These are phyloP conservation scores for Trametopsis cervina DNA, from an alignment of 768 basidiomycete genomes.

Conservation along the genomic window DNA sequence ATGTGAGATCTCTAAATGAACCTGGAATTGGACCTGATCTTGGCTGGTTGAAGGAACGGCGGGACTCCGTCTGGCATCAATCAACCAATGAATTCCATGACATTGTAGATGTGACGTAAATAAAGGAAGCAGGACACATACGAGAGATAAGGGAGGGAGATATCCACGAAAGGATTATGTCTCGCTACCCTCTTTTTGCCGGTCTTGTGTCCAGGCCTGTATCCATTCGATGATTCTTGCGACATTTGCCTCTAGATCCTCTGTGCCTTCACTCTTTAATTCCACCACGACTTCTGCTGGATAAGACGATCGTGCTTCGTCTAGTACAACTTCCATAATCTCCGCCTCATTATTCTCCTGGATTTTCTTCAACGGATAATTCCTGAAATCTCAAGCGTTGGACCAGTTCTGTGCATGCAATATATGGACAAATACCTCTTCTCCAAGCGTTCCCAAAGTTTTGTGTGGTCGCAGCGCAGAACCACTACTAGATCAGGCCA, in stretches of 20 bases:
- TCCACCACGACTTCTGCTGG: constrained; percentile 82
- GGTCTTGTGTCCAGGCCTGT: constrained; percentile 47
- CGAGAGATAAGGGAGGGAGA: too few species aligned
- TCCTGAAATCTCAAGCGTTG: constrained; percentile 35
- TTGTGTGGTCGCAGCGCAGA: constrained; percentile 79
- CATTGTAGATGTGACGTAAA: too few species aligned
- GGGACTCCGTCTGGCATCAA: too few species aligned
- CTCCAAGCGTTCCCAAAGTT: constrained; percentile 87
- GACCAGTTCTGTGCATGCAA: neutral
- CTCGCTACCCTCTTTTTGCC: constrained; percentile 9
- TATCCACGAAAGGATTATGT: neutral
- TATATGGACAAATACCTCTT: constrained; percentile 49
- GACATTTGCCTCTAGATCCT: constrained; percentile 86
- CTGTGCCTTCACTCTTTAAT: constrained; percentile 65
- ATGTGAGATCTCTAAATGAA: too few species aligned
- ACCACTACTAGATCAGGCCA: constrained; percentile 97
- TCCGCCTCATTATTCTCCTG: constrained; percentile 98
- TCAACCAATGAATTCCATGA: too few species aligned
- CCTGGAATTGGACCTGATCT: too few species aligned
- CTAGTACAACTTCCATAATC: constrained; percentile 89
- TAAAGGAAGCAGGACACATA: too few species aligned
- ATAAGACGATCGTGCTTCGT: constrained; percentile 87
- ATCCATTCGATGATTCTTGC: constrained; percentile 86
- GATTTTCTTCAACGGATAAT: constrained; percentile 87
- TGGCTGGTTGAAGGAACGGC: too few species aligned